These are phyloP conservation scores for Penicillium italicum DNA, from an alignment of 2,329 filamentous ascomycete species.

Conservation along the genomic window DNA sequence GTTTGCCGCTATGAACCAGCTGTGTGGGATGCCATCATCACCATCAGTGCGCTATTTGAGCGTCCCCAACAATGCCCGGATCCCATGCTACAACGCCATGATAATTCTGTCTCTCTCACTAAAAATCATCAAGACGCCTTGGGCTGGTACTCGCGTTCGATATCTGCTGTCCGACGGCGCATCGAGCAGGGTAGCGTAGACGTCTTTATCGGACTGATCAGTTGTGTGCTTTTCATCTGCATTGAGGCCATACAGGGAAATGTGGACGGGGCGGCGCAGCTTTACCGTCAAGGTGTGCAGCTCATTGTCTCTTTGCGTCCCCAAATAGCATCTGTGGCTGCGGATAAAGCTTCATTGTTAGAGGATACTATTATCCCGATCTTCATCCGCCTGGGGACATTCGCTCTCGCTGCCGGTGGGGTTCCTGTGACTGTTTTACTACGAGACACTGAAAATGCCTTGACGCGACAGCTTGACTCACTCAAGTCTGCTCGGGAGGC, in stretches of 20 bases:
- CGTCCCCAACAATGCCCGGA: constrained; percentile 19
- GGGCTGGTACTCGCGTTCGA: constrained; percentile 32
- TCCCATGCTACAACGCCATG: constrained; percentile 1
- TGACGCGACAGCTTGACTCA: constrained; percentile 13
- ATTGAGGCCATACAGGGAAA: constrained; percentile 31
- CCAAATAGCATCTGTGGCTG: constrained; percentile 5
- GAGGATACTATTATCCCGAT: constrained; percentile 29
- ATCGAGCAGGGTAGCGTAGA: constrained; percentile 26
- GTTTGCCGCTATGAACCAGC: constrained; percentile 36
- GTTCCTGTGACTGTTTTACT: constrained; percentile 13
- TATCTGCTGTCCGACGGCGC: constrained; percentile 25
- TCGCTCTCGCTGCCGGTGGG: constrained; percentile 16
- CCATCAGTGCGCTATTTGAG: constrained; percentile 38
- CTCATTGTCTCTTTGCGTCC: constrained; percentile 24
- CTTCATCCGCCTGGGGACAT: constrained; percentile 28
- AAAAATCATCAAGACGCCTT: constrained; percentile 27
- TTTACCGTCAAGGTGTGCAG: constrained; percentile 30
- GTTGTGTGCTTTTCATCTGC: constrained; percentile 34
- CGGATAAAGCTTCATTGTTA: constrained; percentile 15
- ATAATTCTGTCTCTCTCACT: not conserved
- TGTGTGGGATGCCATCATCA: constrained; percentile 40
- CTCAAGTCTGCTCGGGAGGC: constrained; percentile 27
- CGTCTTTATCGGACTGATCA: constrained; percentile 30
- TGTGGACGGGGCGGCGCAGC: constrained; percentile 25
- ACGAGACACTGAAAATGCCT: constrained; percentile 10